Base-by-base conservation (phyloP, 257 asterid species). In the Plectranthus barbatus region DNA sequence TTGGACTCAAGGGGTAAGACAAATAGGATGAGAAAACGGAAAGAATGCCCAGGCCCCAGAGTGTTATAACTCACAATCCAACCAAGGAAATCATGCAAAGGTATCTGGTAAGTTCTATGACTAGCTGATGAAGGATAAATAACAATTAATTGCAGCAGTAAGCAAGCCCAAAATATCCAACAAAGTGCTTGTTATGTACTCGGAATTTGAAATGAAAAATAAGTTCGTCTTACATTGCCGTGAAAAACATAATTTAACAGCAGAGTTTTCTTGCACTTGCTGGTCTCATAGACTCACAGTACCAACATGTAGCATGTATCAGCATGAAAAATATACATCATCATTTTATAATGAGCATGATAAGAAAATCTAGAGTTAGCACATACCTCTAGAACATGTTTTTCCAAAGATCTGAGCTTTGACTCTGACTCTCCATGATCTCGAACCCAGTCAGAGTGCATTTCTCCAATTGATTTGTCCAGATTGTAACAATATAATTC, bases 381-480 rank as follows among this genome's bases (percentile, higher is more conserved):
- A 75, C 78, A 59, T 21, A 86, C 99, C 99, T 92, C 97, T 64
- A 82, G 94, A 50, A 89, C 68, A 77, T 92, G 95, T 78, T 85
- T 92, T 67, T 92, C 96, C 51, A 89, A 80, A 45, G 93, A 79
- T 69, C 78, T 86, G 72, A 92, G 97, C 81, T 81, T 92, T 17
- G 83, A 47, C 49, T 86, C 94, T 12, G 91, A 80, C 54, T 86
- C 99, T 37, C 69, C 88, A 55, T 86, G 86, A 76, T 89, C 97
- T 73, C 86, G 90, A 57, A 76, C 81, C 64, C 86, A 79, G 64
- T 85, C 96, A 60, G 94, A 78, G 23, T 85, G 97, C 97, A 92
- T 86, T 70, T 92, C 96, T 64, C 91, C 97, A 58, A 92, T 78
- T 34, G 95, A 86, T 76, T 92, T 92, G 75, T 92, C 97, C 45